Evolutionary conservation across 2,329 filamentous ascomycete genomes (phyloP).

Genomic region (Sclerotinia sclerotiorum): DNA sequence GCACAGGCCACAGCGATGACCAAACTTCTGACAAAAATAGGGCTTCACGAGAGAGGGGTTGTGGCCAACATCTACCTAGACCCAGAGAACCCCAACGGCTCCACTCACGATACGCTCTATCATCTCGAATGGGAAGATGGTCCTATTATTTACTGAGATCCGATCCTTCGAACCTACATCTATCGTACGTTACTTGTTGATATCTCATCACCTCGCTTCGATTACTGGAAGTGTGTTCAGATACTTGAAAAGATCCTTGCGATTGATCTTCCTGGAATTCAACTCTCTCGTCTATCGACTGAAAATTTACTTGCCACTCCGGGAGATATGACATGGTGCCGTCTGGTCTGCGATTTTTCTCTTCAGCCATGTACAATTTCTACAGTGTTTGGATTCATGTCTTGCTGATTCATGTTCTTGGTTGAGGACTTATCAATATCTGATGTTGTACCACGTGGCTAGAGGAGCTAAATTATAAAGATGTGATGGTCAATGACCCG

Average conservation of each 20-base stretch:
- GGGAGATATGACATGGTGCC: not conserved
- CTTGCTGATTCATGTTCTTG: not conserved
- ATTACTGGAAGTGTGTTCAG: not conserved
- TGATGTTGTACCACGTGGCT: not conserved
- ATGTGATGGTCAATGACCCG: not conserved
- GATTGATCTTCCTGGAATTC: not conserved
- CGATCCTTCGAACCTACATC: not conserved
- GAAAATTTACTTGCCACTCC: not conserved
- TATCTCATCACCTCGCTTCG: not conserved
- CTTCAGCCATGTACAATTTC: not conserved
- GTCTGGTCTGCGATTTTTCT: not conserved
- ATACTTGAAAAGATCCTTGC: not conserved
- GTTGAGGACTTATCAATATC: too few relatives aligned
- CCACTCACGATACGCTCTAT: constrained; percentile 26
- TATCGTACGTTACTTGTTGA: not conserved
- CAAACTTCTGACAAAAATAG: constrained; percentile 23
- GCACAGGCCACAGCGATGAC: not conserved
- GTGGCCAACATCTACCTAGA: constrained; percentile 35
- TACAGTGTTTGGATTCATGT: not conserved
- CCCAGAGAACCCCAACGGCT: constrained; percentile 32
- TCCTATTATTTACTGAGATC: constrained; percentile 18
- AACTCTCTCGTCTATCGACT: not conserved
- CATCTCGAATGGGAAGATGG: constrained; percentile 28
- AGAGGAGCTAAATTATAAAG: not conserved
- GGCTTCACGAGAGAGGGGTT: constrained; percentile 29